These are phyloP conservation scores for Ploettnerulaceae sp. DNA, from an alignment of 2,329 filamentous ascomycete species.

Conservation along the genomic window DNA sequence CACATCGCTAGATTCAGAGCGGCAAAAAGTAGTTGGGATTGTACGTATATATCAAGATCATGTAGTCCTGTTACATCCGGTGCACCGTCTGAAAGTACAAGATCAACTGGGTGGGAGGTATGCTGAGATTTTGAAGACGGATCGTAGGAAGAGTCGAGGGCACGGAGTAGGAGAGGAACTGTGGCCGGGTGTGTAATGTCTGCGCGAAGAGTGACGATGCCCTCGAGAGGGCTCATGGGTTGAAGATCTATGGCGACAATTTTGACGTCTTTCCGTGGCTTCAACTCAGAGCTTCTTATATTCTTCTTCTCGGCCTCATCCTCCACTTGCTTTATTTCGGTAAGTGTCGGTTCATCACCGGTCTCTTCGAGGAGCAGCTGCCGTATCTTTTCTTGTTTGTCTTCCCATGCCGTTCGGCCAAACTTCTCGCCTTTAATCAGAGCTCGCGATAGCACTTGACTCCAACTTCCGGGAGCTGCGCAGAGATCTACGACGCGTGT, in stretches of 20 bases:
- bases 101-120: conserved; percentile 75
- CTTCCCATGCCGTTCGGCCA: conserved; percentile 79
- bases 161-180: conserved; percentile 79
- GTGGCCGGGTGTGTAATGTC: conserved; percentile 98
- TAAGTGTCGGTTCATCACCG: conserved; percentile 18
- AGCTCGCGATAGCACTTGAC: conserved; percentile 88
- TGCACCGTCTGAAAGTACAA: conserved; percentile 92
- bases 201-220: conserved; percentile 85
- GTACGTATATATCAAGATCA: conserved; percentile 96
- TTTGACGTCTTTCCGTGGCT: conserved; percentile 67
- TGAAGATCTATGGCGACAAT: conserved; percentile 96
- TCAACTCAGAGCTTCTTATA: conserved; percentile 25
- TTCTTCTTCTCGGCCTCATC: conserved; percentile 33
- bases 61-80: conserved; percentile 96
- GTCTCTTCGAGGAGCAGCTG: conserved; percentile 50
- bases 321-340: conserved; percentile 9
- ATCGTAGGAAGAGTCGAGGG: conserved; percentile 70
- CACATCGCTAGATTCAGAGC: conserved; percentile 91
- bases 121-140: conserved; percentile 43
- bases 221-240: conserved; percentile 88
- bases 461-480: conserved; percentile 94
- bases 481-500: conserved; percentile 93
- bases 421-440: conserved; percentile 92
- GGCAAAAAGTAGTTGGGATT: conserved; percentile 90
- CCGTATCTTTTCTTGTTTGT: conserved; percentile 65